A percentile compares a stretch with the other conserved stretches of the same genome.
phyloP scores from a whole-genome alignment of 2,329 filamentous ascomycete species.

The Pyrenochaeta sp. region DNA sequence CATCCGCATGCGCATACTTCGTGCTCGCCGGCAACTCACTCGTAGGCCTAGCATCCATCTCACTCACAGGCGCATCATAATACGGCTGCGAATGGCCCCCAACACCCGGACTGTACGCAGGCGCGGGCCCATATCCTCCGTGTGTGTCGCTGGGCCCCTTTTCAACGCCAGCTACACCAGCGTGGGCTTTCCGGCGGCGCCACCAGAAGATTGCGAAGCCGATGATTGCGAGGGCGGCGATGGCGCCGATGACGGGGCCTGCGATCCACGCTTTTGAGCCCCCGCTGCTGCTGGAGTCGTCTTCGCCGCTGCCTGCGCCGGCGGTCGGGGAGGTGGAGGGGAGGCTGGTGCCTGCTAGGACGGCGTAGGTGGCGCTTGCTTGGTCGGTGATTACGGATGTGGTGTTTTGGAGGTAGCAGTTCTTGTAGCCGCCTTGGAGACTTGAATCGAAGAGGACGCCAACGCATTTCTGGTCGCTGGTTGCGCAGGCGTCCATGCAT shows the following conservation, averaged over 20 bases:
- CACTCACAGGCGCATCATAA: conserved; percentile 5
- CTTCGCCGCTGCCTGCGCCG: conserved; percentile 1
- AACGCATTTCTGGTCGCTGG: conserved; percentile 30
- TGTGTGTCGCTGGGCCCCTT: conserved; percentile 11
- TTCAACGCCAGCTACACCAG: conserved; percentile 2
- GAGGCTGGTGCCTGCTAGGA: conserved; percentile 16
- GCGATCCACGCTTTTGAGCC: conserved; percentile 39
- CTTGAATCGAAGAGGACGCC: conserved; percentile 38
- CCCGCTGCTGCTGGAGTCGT: background rate
- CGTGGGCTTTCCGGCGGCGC: conserved; percentile 16
- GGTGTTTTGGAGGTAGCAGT: conserved; percentile 47
- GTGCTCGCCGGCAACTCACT: conserved; percentile 24
- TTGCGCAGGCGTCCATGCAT: conserved; percentile 43
- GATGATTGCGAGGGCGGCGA: conserved; percentile 26
- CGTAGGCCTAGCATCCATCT: conserved; percentile 12
- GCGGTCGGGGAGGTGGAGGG: conserved; percentile 10
- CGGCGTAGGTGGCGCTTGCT: conserved; percentile 30
- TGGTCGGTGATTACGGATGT: conserved; percentile 29
- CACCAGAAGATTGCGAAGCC: conserved; percentile 25
- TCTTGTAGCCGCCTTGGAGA: conserved; percentile 35
- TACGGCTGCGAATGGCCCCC: conserved; percentile 4
- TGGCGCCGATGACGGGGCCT: conserved; percentile 34
- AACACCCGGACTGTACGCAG: background rate
- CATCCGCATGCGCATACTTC: conserved; percentile 26
- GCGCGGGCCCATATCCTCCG: conserved; percentile 1